Percentiles rank a stretch among this genome's conserved stretches.
Conservation (phyloP, 2,329 filamentous ascomycete genomes). For the Claviceps citrina region DNA sequence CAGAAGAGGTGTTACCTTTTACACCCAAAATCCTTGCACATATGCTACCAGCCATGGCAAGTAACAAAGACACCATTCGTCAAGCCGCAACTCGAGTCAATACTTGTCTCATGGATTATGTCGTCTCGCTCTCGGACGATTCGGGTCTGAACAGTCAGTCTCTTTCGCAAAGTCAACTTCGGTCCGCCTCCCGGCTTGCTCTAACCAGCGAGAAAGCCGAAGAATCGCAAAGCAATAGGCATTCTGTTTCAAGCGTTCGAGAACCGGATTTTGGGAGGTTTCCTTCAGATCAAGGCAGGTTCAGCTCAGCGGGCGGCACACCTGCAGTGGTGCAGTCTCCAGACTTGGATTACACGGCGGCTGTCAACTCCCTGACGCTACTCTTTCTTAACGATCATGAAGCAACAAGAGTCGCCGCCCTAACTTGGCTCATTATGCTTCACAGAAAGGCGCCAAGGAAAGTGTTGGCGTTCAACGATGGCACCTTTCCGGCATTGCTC, state of each 20-base stretch:
- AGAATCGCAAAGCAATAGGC: conserved; percentile 32
- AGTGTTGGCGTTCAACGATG: conserved; percentile 88
- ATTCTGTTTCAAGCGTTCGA: conserved; percentile 36
- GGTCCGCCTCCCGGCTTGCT: conserved; percentile 26
- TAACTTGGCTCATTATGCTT: conserved; percentile 96
- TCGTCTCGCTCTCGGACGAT: conserved; percentile 77
- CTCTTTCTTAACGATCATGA: conserved; percentile 96
- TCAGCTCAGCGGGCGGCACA: conserved; percentile 29
- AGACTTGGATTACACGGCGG: conserved; percentile 89
- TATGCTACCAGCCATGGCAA: conserved; percentile 85
- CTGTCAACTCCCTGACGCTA: conserved; percentile 81
- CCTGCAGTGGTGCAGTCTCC: conserved; percentile 30
- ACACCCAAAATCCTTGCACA: conserved; percentile 84
- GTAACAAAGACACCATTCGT: conserved; percentile 75
- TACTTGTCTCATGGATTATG: conserved; percentile 79
- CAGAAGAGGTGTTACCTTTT: conserved; percentile 88
- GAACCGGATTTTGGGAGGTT: conserved; percentile 38
- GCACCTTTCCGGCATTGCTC: conserved; percentile 85
- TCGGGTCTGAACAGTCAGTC: conserved; percentile 16
- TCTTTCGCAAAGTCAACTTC: conserved; percentile 13
- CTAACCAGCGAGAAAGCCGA: conserved; percentile 30
- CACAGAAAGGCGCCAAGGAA: conserved; percentile 89
- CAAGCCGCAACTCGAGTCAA: conserved; percentile 83
- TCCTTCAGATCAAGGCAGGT: conserved; percentile 33
- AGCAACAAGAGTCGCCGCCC: conserved; percentile 78